Evolutionary conservation across 129 eudicot species (phyloP).

Genomic region (Ambrosia trifida): DNA sequence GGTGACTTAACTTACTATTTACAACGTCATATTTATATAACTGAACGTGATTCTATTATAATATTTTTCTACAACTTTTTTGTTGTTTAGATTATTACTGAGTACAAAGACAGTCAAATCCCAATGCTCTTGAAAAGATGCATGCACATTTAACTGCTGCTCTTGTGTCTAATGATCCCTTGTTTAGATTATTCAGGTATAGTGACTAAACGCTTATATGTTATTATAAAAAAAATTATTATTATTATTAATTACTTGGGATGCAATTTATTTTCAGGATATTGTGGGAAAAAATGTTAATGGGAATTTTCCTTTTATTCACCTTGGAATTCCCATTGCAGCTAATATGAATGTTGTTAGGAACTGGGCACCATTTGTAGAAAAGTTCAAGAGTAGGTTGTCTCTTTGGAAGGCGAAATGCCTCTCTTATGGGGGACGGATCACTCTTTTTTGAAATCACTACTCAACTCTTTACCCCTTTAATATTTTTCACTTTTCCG

Average conservation of each 20-base stretch:
- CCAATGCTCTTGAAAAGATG: conserved; percentile 82
- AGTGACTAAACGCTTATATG: not conserved
- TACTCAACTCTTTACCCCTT: no score
- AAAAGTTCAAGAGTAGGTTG: no score
- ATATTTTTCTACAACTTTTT: not conserved
- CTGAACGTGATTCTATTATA: no score
- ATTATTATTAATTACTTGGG: not conserved
- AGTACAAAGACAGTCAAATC: conserved; percentile 66
- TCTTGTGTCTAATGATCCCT: conserved; percentile 79
- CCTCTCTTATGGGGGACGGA: no score
- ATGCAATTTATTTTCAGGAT: not conserved
- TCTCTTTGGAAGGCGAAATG: no score
- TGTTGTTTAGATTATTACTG: conserved; percentile 61
- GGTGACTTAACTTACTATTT: conserved; percentile 34
- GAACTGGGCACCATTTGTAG: no score
- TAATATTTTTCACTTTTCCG: no score
- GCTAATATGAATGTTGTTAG: no score
- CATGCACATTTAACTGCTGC: conserved; percentile 98
- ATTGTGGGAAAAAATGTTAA: no score
- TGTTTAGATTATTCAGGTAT: conserved; percentile 85
- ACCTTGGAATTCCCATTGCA: no score
- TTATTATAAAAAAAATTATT: not conserved
- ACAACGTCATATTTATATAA: not conserved
- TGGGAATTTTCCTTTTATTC: no score
- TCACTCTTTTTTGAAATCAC: no score